phyloP scores from a whole-genome alignment of 345 rosid species.

The Citrus reticulata region DNA sequence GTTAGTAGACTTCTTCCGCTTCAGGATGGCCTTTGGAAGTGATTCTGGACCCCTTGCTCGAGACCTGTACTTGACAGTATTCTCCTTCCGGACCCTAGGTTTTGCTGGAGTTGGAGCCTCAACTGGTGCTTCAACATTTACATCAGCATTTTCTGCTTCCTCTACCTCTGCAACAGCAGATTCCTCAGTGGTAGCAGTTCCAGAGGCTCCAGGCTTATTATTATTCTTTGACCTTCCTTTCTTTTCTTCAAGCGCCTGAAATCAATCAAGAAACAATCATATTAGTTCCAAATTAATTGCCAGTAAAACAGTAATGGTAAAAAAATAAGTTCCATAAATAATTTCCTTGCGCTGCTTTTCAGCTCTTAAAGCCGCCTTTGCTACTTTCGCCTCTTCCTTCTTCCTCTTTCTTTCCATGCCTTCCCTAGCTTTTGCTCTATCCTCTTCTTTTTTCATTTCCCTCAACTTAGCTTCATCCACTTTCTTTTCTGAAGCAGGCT shows the following conservation, averaged over 20 bases:
- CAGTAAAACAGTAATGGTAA: neutral
- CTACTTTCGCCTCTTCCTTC: conserved; percentile 85
- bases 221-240: conserved; percentile 63
- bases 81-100: conserved; percentile 46
- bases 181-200: conserved; percentile 42
- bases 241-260: conserved; percentile 94
- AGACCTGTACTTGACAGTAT: conserved; percentile 38
- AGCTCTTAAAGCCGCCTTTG: conserved; percentile 81
- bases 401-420: conserved; percentile 97
- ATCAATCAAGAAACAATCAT: neutral
- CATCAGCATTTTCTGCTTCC: conserved; percentile 50
- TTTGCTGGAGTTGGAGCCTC: conserved; percentile 30
- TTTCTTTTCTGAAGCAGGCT: conserved; percentile 28
- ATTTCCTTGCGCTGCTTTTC: conserved; percentile 87
- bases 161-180: conserved; percentile 42
- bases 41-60: conserved; percentile 53
- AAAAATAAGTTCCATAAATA: conserved; percentile 6
- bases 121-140: conserved; percentile 24
- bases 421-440: conserved; percentile 79
- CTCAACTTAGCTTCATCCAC: conserved; percentile 65
- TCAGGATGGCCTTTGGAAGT: conserved; percentile 65
- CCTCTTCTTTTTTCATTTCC: conserved; percentile 90
- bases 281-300: conserved; percentile 3
- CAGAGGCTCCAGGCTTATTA: conserved; percentile 19
- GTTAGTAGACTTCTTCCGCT: conserved; percentile 66